phyloP scores from a whole-genome alignment of 2,329 filamentous ascomycete species.

The Neofusicoccum ribis region DNA sequence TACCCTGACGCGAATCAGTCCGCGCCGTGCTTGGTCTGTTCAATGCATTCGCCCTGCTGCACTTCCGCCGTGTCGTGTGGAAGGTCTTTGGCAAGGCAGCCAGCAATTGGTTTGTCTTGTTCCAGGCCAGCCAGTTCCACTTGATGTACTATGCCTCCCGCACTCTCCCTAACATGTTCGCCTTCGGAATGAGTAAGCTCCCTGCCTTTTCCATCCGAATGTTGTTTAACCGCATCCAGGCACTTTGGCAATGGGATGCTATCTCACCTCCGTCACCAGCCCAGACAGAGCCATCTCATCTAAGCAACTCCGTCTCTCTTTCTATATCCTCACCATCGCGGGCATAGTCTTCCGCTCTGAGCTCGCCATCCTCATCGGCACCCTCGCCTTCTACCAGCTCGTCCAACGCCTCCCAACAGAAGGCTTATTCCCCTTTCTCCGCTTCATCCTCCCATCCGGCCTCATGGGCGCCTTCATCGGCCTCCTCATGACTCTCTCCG shows the following conservation, averaged over 20 bases:
- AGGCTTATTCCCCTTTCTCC: constrained; percentile 29
- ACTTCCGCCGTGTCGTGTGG: constrained; percentile 64
- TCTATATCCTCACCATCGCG: constrained; percentile 76
- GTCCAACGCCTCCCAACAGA: constrained; percentile 54
- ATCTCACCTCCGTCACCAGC: constrained; percentile 45
- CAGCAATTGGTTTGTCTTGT: constrained; percentile 74
- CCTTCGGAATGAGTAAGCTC: constrained; percentile 76
- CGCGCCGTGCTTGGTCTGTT: constrained; percentile 74
- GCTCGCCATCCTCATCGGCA: constrained; percentile 74
- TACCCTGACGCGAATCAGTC: constrained; percentile 47
- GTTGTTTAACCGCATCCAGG: constrained; percentile 46
- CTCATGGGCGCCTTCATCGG: constrained; percentile 65
- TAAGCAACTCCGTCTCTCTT: constrained; percentile 61
- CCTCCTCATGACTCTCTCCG: constrained; percentile 66
- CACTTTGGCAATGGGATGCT: constrained; percentile 60
- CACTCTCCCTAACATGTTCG: constrained; percentile 95
- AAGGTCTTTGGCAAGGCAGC: constrained; percentile 67
- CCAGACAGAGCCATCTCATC: constrained; percentile 30
- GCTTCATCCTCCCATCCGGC: constrained; percentile 64
- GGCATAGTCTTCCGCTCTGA: constrained; percentile 89
- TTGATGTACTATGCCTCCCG: constrained; percentile 88
- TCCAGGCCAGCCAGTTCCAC: constrained; percentile 88
- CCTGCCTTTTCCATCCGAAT: neutral
- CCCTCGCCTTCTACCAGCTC: constrained; percentile 67
- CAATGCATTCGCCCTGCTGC: constrained; percentile 69